phyloP scores from a whole-genome alignment of 176 grass and related monocot species.

The Themeda triandra region DNA sequence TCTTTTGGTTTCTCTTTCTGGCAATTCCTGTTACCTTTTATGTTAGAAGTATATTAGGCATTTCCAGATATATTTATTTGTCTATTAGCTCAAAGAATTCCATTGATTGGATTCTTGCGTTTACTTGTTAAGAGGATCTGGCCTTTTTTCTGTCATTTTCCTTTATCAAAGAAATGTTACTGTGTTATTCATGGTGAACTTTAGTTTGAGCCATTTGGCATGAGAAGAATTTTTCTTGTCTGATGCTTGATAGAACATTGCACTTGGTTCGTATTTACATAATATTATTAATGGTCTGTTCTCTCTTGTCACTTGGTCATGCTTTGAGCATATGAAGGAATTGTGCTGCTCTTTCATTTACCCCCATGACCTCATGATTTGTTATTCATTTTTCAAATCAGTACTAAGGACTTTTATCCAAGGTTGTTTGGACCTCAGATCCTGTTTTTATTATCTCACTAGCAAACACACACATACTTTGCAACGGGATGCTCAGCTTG shows the following conservation, averaged over 20 bases:
- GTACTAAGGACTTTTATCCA: background rate
- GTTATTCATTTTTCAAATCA: background rate
- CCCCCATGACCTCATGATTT: background rate
- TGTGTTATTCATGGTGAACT: background rate
- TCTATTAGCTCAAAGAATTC: background rate
- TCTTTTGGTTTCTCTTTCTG: slow-evolving; percentile 1
- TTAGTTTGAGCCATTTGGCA: background rate
- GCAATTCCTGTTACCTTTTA: background rate
- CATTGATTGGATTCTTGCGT: background rate
- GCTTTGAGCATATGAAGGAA: slow-evolving; percentile 15
- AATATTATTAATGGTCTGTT: background rate
- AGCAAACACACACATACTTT: background rate
- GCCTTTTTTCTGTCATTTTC: background rate
- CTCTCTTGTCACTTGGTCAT: background rate
- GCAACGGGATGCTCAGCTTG: background rate
- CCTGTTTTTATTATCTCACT: background rate
- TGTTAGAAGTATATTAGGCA: background rate
- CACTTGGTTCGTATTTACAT: background rate
- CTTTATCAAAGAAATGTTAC: background rate
- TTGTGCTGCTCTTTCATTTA: background rate
- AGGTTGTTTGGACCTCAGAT: background rate
- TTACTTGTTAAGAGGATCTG: background rate
- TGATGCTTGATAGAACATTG: slow-evolving; percentile 9
- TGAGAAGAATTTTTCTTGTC: background rate
- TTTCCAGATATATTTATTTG: background rate